These are phyloP conservation scores for Parathielavia appendiculata DNA, from an alignment of 495 filamentous ascomycete genomes.

Conservation along the genomic window DNA sequence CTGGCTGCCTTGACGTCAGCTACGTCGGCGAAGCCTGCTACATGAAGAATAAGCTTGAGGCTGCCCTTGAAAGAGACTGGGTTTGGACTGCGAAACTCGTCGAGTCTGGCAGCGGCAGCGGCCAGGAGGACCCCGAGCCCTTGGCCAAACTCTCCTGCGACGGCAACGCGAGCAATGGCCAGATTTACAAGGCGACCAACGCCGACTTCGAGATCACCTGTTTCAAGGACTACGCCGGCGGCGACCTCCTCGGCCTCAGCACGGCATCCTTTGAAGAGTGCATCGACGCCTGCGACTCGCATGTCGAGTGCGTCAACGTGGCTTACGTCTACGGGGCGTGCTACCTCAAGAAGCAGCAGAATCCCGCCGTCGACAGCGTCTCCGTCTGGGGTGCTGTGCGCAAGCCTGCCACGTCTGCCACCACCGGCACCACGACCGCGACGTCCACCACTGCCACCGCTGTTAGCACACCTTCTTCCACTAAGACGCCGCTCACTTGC, in stretches of 20 bases:
- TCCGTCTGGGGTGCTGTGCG: slow-evolving; percentile 6
- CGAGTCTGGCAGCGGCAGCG: not conserved
- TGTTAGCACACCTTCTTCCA: not conserved
- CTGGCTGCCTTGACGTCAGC: slow-evolving; percentile 10
- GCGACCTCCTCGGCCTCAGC: slow-evolving; percentile 1
- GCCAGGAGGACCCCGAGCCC: not conserved
- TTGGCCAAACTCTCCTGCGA: slow-evolving; percentile 4
- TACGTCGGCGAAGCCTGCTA: slow-evolving; percentile 3
- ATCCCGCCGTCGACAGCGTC: not conserved
- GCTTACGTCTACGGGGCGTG: slow-evolving; percentile 8
- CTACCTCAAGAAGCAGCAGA: slow-evolving; percentile 10
- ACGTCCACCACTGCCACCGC: not conserved
- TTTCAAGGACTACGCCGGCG: slow-evolving; percentile 8
- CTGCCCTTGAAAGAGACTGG: not conserved
- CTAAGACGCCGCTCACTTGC: not conserved
- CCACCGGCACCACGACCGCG: not conserved
- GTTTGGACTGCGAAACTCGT: not conserved
- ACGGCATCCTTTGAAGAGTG: not conserved
- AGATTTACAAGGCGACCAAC: not conserved
- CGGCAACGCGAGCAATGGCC: not conserved
- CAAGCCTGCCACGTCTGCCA: not conserved
- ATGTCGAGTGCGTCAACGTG: slow-evolving; percentile 1
- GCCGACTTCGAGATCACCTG: slow-evolving; percentile 9
- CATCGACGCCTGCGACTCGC: slow-evolving; percentile 2
- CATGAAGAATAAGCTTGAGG: slow-evolving; percentile 4